These are phyloP conservation scores for Dictyostelium purpureum DNA, from an alignment of 78 protist genomes.

Conservation along the genomic window DNA sequence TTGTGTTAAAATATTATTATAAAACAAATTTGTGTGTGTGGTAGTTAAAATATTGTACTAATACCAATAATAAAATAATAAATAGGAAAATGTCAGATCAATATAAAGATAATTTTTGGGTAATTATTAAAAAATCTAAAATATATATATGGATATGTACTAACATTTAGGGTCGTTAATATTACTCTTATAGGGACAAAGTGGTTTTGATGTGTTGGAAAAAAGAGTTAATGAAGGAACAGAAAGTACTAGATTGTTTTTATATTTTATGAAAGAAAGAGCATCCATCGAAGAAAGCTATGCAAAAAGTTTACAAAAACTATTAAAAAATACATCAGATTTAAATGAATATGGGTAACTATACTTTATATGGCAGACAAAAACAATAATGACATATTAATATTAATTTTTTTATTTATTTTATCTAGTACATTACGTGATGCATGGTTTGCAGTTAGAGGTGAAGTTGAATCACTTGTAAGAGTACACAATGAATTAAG, in stretches of 20 bases:
- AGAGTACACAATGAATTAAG: slow-evolving; percentile 32
- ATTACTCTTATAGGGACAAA: slow-evolving; percentile 30
- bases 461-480: slow-evolving; percentile 38
- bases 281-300: slow-evolving; percentile 56
- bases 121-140: neutral
- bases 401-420: neutral
- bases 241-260: slow-evolving; percentile 17
- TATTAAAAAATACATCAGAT: slow-evolving; percentile 25
- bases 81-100: neutral
- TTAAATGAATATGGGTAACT: slow-evolving; percentile 54
- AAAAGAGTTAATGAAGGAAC: slow-evolving; percentile 68
- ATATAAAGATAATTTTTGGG: slow-evolving; percentile 68
- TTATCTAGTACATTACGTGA: slow-evolving; percentile 38
- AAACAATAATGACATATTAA: neutral
- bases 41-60: too few species aligned
- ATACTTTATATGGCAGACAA: neutral
- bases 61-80: too few species aligned
- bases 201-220: slow-evolving; percentile 34
- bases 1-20: too few species aligned
- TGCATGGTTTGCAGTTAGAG: slow-evolving; percentile 72
- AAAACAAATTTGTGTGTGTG: too few species aligned
- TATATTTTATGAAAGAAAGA: slow-evolving; percentile 59
- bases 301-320: slow-evolving; percentile 30
- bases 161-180: too few species aligned
- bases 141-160: neutral